Base-by-base conservation (phyloP, 1,139 yeast species). In the Hyphopichia fennica region DNA sequence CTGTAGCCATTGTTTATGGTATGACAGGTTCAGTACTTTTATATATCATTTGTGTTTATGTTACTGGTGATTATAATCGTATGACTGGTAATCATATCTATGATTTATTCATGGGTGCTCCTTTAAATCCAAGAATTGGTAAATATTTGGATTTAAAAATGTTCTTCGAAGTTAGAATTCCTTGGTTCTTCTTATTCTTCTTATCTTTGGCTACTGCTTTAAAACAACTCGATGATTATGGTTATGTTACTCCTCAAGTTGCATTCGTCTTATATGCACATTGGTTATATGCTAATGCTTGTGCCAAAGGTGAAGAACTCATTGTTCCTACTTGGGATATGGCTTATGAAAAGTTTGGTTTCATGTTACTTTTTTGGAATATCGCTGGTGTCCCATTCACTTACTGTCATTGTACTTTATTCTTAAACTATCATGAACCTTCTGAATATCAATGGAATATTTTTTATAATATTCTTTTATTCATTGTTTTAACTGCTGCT, bases 301-400 rank as follows among this genome's bases (percentile, higher is more conserved):
- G 98, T 69, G 86, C 96, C 46, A 93, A 93, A 69, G 99, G 97
- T 52, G 99, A 93, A 69, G 98, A 95, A 63, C 75, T 91, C 56
- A 91, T 93, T 63, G 96, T 91, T 46, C 96, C 98, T 50, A 86
- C 96, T 16, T 93, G 99, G 99, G 99, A 93, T 65, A 91, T 93
- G 97, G 97, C 96, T 37, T 93, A 93, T 65, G 99, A 93, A 65
- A 93, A 95, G 69, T 93, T 93, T 57, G 99, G 99, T 11, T 93
- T 95, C 73, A 90, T 93, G 97, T 81, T 93, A 53, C 82, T 91
- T 54, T 93, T 93, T 76, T 93, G 99, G 99, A 93, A 93, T 71
- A 89, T 93, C 65, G 96, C 98, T 31, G 99, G 99, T 56, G 99
- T 93, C 34, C 99, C 99, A 41, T 93, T 84, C 81, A 93, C 98